These are phyloP conservation scores for Coniella vitis DNA, from an alignment of 2,329 filamentous ascomycete genomes.

Conservation along the genomic window DNA sequence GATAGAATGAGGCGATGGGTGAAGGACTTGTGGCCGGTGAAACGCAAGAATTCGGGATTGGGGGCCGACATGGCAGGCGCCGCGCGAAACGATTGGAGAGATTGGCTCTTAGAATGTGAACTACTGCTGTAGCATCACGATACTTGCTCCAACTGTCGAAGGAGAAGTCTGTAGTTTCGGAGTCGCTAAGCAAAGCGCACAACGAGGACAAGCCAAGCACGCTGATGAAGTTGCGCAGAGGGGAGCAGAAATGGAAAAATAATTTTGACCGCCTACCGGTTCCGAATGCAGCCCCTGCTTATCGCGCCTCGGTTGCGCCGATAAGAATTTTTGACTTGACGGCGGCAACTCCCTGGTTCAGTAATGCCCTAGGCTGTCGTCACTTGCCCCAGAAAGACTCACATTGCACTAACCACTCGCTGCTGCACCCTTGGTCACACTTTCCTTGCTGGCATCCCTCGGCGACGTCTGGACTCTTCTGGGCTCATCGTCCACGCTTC, in stretches of 20 bases:
- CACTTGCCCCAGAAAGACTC: not conserved
- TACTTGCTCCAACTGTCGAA: no score
- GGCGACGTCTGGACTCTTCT: no score
- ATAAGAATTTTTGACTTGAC: conserved; percentile 16
- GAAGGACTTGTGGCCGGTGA: conserved; percentile 79
- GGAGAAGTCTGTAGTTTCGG: not conserved
- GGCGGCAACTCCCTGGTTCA: not conserved
- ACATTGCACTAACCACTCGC: not conserved
- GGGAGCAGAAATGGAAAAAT: conserved; percentile 15
- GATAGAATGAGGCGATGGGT: conserved; percentile 79
- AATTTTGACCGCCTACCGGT: conserved; percentile 24
- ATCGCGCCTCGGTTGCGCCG: conserved; percentile 12
- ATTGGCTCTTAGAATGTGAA: not conserved
- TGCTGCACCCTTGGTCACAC: not conserved
- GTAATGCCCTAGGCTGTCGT: not conserved
- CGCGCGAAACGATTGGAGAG: conserved; percentile 10
- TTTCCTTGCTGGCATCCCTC: no score
- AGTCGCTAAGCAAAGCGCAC: not conserved
- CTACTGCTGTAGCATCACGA: no score
- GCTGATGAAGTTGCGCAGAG: no score
- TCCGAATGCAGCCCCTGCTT: conserved; percentile 1
- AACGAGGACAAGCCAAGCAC: not conserved
- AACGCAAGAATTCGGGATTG: conserved; percentile 56
- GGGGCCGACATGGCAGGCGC: conserved; percentile 34
- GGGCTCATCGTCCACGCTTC: no score